These are phyloP conservation scores for Penicillium decumbens DNA, from an alignment of 2,329 filamentous ascomycete species.

Conservation along the genomic window DNA sequence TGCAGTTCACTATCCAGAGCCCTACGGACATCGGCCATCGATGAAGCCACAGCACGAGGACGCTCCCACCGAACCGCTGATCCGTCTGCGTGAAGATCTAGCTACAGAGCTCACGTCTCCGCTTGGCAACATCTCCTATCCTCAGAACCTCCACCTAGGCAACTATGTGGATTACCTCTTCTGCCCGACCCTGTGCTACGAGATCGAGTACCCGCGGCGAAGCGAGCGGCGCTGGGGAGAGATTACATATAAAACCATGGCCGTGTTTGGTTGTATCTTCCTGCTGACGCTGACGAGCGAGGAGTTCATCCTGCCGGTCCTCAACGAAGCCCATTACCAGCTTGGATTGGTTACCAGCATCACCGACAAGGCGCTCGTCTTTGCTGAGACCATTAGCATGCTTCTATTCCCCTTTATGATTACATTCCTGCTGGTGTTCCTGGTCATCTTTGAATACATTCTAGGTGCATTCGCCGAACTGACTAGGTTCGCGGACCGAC, in stretches of 20 bases:
- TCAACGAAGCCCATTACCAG: conserved; percentile 64
- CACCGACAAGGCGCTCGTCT: conserved; percentile 68
- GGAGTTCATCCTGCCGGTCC: conserved; percentile 89
- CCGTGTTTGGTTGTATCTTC: conserved; percentile 95
- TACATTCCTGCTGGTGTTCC: conserved; percentile 88
- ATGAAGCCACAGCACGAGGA: conserved; percentile 21
- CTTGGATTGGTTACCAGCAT: conserved; percentile 48
- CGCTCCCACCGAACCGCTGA: conserved; percentile 52
- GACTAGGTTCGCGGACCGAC: conserved; percentile 84
- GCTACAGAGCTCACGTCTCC: conserved; percentile 88
- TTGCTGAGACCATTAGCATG: conserved; percentile 84
- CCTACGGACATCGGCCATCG: conserved; percentile 32
- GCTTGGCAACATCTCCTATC: conserved; percentile 83
- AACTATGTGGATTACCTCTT: conserved; percentile 86
- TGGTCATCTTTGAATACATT: conserved; percentile 97
- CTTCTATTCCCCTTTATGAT: conserved; percentile 97
- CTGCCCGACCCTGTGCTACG: conserved; percentile 95
- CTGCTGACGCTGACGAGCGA: conserved; percentile 85
- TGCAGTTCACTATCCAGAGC: conserved; percentile 70
- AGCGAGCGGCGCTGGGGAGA: conserved; percentile 70
- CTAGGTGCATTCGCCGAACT: conserved; percentile 93
- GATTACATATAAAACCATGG: conserved; percentile 76
- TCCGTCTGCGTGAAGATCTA: conserved; percentile 74
- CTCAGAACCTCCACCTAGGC: conserved; percentile 72
- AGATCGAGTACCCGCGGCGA: conserved; percentile 88